Base-by-base conservation (phyloP, 2,329 filamentous ascomycete species). In the Fusarium graminum region DNA sequence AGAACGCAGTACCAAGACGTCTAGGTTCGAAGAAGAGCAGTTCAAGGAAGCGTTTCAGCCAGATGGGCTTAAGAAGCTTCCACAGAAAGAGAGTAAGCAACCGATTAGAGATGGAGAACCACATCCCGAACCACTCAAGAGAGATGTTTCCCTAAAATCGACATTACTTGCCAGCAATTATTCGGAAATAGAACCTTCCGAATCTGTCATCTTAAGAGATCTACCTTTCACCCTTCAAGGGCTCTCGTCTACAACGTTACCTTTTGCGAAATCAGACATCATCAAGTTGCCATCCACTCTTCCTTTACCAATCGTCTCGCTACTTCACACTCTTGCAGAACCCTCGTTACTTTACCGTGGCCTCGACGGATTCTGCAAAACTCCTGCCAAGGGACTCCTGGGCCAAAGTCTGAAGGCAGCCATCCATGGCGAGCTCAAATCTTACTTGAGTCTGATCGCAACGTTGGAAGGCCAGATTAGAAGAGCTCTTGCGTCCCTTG, bases 211-310 rank as follows among this genome's bases (percentile, higher is more conserved):
- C 13, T 80, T 94, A 22, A 86, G 91, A 68, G 94, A 98, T 74
- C 82, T 98, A 5, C 94, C 95, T 0, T 98, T 95, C 74, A 97
- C 94, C 1, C 82, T 98, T 0, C 95, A 98, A 78, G 95, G 95
- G 1, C 82, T 98, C 4, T 96, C 93, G 3, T 97, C 94, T 0
- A 90, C 91, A 2, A 92, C 94, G 66, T 81, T 98, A 38, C 86
- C 89, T 1, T 98, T 98, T 68, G 80, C 86, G 11, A 87, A 88
- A 14, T 83, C 88, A 25, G 87, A 88, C 22, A 87, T 86, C 4
- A 80, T 98, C 51, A 92, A 88, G 72, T 81, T 99, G 26, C 96
- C 95, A 0, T 73, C 88, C 0, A 92, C 89, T 1, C 83, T 99
- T 7, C 93, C 95, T 2, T 83, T 94, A 7, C 94, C 95, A 4